phyloP scores from a whole-genome alignment of 31 red algal genomes.

The Asparagopsis taxiformis region DNA sequence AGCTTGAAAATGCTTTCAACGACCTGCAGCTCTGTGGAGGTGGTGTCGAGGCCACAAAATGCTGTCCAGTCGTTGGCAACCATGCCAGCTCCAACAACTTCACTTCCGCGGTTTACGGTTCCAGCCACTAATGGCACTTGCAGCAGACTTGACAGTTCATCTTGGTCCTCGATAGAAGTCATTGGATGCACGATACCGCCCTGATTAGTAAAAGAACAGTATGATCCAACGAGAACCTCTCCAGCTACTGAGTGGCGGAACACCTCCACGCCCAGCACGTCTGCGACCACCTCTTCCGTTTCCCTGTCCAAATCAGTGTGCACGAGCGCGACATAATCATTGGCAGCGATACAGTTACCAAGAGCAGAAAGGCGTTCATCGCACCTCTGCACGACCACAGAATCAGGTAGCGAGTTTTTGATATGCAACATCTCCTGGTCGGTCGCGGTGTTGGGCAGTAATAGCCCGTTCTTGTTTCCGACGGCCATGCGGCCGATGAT shows the following conservation, averaged over 20 bases:
- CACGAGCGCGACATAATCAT: slow-evolving; percentile 93
- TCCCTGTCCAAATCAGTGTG: slow-evolving; percentile 92
- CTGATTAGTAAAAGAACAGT: slow-evolving; percentile 95
- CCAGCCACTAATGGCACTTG: slow-evolving; percentile 91
- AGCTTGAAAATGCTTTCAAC: slow-evolving; percentile 94
- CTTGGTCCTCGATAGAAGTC: slow-evolving; percentile 89
- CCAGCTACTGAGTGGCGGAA: slow-evolving; percentile 89
- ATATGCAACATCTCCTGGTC: slow-evolving; percentile 98
- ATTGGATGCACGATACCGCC: slow-evolving; percentile 95
- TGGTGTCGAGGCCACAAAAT: slow-evolving; percentile 92
- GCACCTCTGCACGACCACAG: slow-evolving; percentile 80
- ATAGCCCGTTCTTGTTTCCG: slow-evolving; percentile 91
- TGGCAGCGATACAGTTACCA: slow-evolving; percentile 91
- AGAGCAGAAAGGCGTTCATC: slow-evolving; percentile 88
- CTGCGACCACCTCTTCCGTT: slow-evolving; percentile 86
- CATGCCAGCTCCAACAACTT: slow-evolving; percentile 91
- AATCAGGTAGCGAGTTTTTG: slow-evolving; percentile 86
- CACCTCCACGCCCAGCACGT: slow-evolving; percentile 83
- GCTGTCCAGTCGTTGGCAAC: slow-evolving; percentile 97
- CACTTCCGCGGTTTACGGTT: slow-evolving; percentile 89
- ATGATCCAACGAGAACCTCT: slow-evolving; percentile 90
- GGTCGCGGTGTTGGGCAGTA: slow-evolving; percentile 87
- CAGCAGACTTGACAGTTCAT: slow-evolving; percentile 89
- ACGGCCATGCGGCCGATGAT: slow-evolving; percentile 88
- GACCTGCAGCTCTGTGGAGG: slow-evolving; percentile 86